Base-by-base conservation (phyloP, 257 asterid genomes). In the Solanum pinnatisectum region DNA sequence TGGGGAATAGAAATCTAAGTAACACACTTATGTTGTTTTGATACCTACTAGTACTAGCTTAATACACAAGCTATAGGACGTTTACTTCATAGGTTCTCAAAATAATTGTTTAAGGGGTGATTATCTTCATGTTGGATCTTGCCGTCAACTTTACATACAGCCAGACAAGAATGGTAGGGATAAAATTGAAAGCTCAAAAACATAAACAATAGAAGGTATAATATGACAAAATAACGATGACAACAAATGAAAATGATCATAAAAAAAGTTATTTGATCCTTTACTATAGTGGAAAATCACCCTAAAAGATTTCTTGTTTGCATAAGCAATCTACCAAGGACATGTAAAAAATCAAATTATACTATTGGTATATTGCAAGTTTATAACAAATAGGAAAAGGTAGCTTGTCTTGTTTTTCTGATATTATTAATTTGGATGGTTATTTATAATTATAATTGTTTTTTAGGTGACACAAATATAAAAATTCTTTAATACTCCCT, bases 71-170 rank as follows among this genome's bases (percentile, higher is more conserved):
- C 67, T 44, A 27, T 44, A 79, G 16, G 36, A 40, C 23, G 36
- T 6, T 77, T 77, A 40, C 36, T 52, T 76, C 83, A 37, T 36
- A 36, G 18, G 82, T 37, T 10, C 74, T 23, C 12, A 77, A 77
- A 77, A 77, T 77, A n/a, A 77, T 77, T 77, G 63, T 77, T 77
- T 74, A 74, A 40, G 84, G 83, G 59, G 18, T 79, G 40, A 85
- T 84, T 88, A 73, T 71, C 81, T 88, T 59, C 60, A 23, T 83
- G 89, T 73, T 87, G 32, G 89, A 89, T 89, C 91, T 82, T 89
- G 88, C 79, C 89, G 60, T 36, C 40, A 39, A 71, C 33, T 89
- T 89, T 87, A 82, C 59, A 59, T 27, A 44, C 86, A 87, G 72
- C 36, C 25, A 39, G 89, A 87, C 89, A 87, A 87, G 89, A 81